phyloP scores from a whole-genome alignment of 169 alveolate species.

The Fabrea salina region DNA sequence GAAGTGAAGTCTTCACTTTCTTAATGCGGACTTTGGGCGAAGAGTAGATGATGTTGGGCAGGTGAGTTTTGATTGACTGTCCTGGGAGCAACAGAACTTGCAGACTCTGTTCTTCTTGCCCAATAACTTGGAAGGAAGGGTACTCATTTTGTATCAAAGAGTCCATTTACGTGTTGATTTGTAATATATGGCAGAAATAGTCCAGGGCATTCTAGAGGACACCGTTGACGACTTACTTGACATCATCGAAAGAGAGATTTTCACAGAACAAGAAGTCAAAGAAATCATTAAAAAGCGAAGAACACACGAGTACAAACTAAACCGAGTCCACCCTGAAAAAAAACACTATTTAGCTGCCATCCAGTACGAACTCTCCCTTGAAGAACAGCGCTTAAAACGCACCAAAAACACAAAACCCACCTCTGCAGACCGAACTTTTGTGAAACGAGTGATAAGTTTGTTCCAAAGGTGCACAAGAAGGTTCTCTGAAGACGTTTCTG shows the following conservation, averaged over 20 bases:
- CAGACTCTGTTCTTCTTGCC: neutral
- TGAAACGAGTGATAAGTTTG: neutral
- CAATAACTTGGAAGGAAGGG: neutral
- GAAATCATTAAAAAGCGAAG: conserved; percentile 39
- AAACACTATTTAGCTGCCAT: conserved; percentile 27
- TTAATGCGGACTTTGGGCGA: neutral
- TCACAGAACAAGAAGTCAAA: conserved; percentile 37
- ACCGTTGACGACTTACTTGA: conserved; percentile 52
- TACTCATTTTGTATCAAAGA: too few species aligned
- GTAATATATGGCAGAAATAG: conserved; percentile 53
- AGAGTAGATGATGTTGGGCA: neutral
- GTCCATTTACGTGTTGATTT: too few species aligned
- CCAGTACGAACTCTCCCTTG: neutral
- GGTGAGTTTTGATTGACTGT: neutral
- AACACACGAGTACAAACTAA: conserved; percentile 44
- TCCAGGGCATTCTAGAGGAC: conserved; percentile 56
- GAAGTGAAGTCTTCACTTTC: neutral
- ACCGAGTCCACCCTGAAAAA: neutral
- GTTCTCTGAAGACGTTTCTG: neutral
- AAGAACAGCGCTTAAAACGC: neutral
- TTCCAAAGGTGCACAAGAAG: neutral
- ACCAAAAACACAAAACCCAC: neutral
- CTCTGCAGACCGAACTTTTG: neutral
- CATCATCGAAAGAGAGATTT: conserved; percentile 43
- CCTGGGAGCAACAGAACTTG: conserved; percentile 1